Evolutionary conservation across 1,139 yeast species (phyloP), one percentile per base, ranked within the genome.

Genomic region (Candida dubliniensis): DNA sequence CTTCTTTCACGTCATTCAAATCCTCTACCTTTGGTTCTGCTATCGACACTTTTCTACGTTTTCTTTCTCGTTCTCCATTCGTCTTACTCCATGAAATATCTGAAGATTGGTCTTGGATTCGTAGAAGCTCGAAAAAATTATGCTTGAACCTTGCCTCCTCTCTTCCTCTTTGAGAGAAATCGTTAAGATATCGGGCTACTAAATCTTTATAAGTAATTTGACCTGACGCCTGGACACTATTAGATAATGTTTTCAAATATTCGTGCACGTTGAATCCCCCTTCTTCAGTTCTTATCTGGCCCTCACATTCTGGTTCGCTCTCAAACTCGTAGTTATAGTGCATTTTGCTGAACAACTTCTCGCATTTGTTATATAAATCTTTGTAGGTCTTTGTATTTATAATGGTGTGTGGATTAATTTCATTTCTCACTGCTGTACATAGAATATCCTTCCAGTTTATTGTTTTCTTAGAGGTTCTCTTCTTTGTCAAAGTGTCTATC

Each of bases 361-460:
- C 62, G 46, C 69, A 64, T 36, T 49, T 49, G 7, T 51, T 45
- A 45, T 56, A 60, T 13, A 63, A 39, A 5, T 41, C 31, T 18
- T 41, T 38, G 41, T 55, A 57, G 23, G 24, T 23, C 1, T 42
- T 44, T 1, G 55, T 49, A 30, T 57, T 46, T 26, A 51, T 44
- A 3, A 34, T 36, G 8, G 39, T 13, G 14, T 49, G 42, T 2
- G 59, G 59, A 1, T 52, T 34, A 34, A 56, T 55, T 23, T 55
- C 58, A 8, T 47, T 47, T 24, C 53, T 51, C 23, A 61, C 42
- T 2, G 61, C 61, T 15, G 64, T 54, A 29, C 57, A 43, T 9
- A 68, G 44, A 1, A 68, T 54, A 15, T 66, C 64, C 38, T 57
- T 61, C 74, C 74, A 69, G 30, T 55, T 46, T 7, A 46, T 29